phyloP scores from a whole-genome alignment of 805 yeast species.

The Cyberlindnera misumaiensis region DNA sequence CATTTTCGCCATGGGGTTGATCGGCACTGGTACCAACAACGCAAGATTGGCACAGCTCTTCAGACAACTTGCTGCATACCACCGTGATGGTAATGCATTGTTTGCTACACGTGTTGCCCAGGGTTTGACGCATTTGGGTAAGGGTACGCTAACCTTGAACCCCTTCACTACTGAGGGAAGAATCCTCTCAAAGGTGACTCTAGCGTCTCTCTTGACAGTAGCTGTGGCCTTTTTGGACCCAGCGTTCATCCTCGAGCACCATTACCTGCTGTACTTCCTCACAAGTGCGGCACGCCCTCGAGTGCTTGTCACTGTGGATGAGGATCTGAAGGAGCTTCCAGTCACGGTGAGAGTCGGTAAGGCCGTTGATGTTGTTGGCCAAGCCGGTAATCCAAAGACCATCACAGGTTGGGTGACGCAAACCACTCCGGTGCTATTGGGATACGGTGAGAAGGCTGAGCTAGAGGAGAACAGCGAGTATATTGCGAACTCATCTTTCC shows the following conservation, averaged over 20 bases:
- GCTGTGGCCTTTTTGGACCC: constrained; percentile 84
- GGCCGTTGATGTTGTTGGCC: constrained; percentile 98
- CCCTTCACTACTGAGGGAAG: constrained; percentile 88
- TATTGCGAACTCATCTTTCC: constrained; percentile 66
- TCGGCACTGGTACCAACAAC: constrained; percentile 98
- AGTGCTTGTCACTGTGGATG: constrained; percentile 88
- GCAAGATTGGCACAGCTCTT: constrained; percentile 95
- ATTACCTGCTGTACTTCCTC: constrained; percentile 76
- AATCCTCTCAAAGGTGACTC: constrained; percentile 77
- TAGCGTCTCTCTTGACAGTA: constrained; percentile 84
- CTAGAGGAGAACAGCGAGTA: constrained; percentile 87
- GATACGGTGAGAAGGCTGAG: constrained; percentile 95
- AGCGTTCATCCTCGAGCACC: constrained; percentile 72
- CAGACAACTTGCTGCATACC: constrained; percentile 91
- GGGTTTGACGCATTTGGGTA: constrained; percentile 91
- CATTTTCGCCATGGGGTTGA: constrained; percentile 93
- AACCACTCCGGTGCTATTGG: constrained; percentile 90
- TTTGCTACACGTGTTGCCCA: constrained; percentile 93
- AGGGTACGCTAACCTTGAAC: constrained; percentile 85
- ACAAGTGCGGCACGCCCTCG: constrained; percentile 90
- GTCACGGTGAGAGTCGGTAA: constrained; percentile 98
- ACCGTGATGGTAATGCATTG: constrained; percentile 83
- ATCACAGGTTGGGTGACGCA: constrained; percentile 99
- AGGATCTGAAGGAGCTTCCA: constrained; percentile 70
- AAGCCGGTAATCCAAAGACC: constrained; percentile 98